Base-by-base conservation (phyloP, 306 rosid genomes). In the Inga laurina region DNA sequence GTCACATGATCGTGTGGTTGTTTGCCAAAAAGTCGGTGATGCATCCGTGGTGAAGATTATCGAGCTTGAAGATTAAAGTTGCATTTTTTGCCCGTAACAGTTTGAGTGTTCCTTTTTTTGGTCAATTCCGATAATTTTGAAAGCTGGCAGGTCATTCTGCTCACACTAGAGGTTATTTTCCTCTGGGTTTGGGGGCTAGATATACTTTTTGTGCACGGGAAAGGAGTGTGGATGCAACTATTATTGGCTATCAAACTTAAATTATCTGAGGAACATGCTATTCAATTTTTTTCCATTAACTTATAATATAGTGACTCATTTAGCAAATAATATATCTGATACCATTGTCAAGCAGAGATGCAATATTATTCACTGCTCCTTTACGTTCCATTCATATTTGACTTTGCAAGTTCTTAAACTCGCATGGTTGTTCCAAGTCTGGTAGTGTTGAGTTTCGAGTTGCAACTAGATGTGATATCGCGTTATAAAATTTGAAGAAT, bases 1-100 rank as follows among this genome's bases (percentile, higher is more conserved):
- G 89, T 83, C 99, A 1, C 99, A 91, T 43, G 99, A 97, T 83
- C 96, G 99, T 22, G 97, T 97, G 24, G 98, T 97, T 45, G 90
- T 97, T 79, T 97, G 98, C 88, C 99, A 97, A 89, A 97, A 94
- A 88, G 94, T 94, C 56, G 99, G 99, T 12, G 99, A 97, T 87
- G 84, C 97, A 59, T 91, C 98, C 22, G 95, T 97, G 80, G 98
- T 97, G 74, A 97, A 97, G 97, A 97, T 97, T 59, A 92, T 97
- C 34, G 99, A 97, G 93, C 98, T 97, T 37, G 97, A 94, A 91
- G 98, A 94, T 84, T 97, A 22, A 84, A 78, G 71, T 43, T 19
- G 82, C 73, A 77, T 49, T 79, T 46, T 45, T 79, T 46, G 21
- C 69, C 77, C 9, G 4, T 32, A 19, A 66, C 49, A 71, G 76